These are phyloP conservation scores for Phytophthora niederhauseri DNA, from an alignment of 352 stramenopile species.

Conservation along the genomic window DNA sequence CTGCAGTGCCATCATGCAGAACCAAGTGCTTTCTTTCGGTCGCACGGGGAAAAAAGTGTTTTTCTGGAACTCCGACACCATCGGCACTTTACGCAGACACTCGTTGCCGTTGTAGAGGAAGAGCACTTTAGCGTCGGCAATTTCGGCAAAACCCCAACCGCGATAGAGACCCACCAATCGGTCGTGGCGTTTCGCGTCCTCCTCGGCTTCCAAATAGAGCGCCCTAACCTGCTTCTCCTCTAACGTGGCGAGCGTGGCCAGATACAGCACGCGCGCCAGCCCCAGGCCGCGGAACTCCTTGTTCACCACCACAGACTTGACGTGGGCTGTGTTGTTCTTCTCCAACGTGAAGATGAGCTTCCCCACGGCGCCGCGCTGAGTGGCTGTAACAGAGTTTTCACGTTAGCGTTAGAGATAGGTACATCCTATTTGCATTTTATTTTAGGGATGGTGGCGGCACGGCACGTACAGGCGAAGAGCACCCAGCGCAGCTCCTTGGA, in stretches of 20 bases:
- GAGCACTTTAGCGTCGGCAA: conserved; percentile 64
- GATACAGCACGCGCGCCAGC: conserved; percentile 77
- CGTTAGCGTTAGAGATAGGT: neutral
- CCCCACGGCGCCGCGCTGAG: conserved; percentile 63
- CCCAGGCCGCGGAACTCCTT: conserved; percentile 69
- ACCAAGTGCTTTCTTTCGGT: conserved; percentile 61
- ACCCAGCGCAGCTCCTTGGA: conserved; percentile 86
- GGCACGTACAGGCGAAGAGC: conserved; percentile 64
- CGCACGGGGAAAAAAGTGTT: conserved; percentile 52
- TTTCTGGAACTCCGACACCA: conserved; percentile 58
- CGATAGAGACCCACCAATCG: conserved; percentile 77
- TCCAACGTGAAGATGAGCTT: conserved; percentile 88
- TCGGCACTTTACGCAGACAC: conserved; percentile 86
- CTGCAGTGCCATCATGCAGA: conserved; percentile 79
- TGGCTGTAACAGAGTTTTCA: conserved; percentile 28
- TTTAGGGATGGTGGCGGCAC: neutral
- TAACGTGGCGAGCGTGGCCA: conserved; percentile 74
- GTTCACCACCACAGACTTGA: conserved; percentile 82
- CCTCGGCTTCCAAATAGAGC: conserved; percentile 68
- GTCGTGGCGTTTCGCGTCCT: conserved; percentile 64
- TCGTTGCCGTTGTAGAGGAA: conserved; percentile 88
- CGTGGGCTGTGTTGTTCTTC: conserved; percentile 54
- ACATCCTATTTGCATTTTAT: neutral
- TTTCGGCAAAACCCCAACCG: conserved; percentile 66
- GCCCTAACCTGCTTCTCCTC: conserved; percentile 55